Evolutionary conservation across 306 rosid species (phyloP).

Genomic region (Vachellia pachyceras): DNA sequence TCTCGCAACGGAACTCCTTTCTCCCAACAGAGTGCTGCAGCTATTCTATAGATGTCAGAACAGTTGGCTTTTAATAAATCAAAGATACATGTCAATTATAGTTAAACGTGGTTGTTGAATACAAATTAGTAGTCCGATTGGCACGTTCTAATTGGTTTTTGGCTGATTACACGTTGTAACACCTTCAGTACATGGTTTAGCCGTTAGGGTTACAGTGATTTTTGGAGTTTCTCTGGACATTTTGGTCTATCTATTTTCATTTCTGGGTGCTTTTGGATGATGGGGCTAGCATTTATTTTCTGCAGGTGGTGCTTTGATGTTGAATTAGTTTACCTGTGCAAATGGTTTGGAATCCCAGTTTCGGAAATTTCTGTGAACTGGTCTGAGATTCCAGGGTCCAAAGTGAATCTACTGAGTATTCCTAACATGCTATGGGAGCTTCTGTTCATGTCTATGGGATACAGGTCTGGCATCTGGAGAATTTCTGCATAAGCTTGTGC

Average conservation of each 20-base stretch:
- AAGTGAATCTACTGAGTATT: conserved; percentile 88
- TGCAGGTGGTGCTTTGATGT: conserved; percentile 99
- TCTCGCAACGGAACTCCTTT: too few relatives aligned
- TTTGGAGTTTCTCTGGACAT: background rate
- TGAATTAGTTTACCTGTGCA: conserved; percentile 79
- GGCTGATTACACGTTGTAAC: background rate
- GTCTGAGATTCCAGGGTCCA: conserved; percentile 99
- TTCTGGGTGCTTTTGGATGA: conserved; percentile 10
- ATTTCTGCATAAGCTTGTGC: conserved; percentile 51
- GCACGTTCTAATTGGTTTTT: background rate
- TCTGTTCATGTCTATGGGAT: conserved; percentile 86
- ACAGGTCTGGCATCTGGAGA: conserved; percentile 89
- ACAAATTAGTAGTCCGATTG: background rate
- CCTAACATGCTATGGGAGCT: conserved; percentile 99
- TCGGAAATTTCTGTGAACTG: conserved; percentile 93
- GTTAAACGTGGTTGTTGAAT: background rate
- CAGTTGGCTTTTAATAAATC: background rate
- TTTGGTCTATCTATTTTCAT: background rate
- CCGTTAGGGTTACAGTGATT: background rate
- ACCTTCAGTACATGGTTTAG: background rate
- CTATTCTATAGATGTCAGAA: background rate
- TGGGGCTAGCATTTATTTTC: conserved; percentile 24
- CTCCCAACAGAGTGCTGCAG: too few relatives aligned
- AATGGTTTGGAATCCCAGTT: conserved; percentile 72
- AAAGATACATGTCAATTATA: background rate